These are phyloP conservation scores for Athelia sp. DNA, from an alignment of 1,284 basidiomycete genomes.

Conservation along the genomic window DNA sequence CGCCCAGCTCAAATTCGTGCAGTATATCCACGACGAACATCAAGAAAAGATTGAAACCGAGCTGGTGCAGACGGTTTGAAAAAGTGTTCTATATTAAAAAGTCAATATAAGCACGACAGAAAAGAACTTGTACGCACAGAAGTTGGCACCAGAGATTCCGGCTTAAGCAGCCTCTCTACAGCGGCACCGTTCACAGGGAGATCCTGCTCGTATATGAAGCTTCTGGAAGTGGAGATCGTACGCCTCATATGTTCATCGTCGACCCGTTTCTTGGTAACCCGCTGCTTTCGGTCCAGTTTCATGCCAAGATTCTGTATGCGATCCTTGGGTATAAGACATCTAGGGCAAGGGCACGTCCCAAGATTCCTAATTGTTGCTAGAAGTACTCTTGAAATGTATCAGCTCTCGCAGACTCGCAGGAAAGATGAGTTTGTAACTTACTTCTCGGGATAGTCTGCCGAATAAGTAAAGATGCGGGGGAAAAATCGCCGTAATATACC, in stretches of 20 bases:
- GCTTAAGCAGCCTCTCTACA: background rate
- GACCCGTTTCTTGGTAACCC: too few relatives aligned
- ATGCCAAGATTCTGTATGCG: too few relatives aligned
- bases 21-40: constrained; percentile 13
- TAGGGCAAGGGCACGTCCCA: too few relatives aligned
- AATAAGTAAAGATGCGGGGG: background rate
- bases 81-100: constrained; percentile 14
- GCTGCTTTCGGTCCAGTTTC: too few relatives aligned
- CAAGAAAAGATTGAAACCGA: constrained; percentile 9
- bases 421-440: background rate
- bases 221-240: too few relatives aligned
- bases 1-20: constrained; percentile 16
- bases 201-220: constrained; percentile 8
- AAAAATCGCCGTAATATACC: background rate
- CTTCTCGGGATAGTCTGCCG: too few relatives aligned
- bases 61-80: constrained; percentile 3
- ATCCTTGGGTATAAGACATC: too few relatives aligned
- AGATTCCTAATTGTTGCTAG: background rate
- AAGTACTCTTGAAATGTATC: background rate
- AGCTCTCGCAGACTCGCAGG: too few relatives aligned
- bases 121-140: constrained; percentile 1
- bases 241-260: too few relatives aligned
- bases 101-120: background rate
- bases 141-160: constrained; percentile 5
- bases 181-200: background rate